Base-by-base conservation (phyloP, 257 asterid species). In the Petrea volubilis region DNA sequence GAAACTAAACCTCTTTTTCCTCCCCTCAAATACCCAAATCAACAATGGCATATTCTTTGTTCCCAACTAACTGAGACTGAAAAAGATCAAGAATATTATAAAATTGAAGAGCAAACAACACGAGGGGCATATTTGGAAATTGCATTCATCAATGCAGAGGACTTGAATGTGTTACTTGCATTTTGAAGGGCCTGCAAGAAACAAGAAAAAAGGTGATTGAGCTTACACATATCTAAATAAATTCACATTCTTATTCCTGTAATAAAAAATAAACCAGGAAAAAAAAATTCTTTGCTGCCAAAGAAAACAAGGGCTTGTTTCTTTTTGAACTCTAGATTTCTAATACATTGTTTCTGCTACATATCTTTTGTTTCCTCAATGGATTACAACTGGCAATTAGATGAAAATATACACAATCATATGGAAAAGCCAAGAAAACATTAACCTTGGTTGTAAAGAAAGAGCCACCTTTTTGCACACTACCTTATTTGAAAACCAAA, bases 381-480 rank as follows among this genome's bases (percentile, higher is more conserved):
- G 74, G 75, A 75, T 38, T 51, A 67, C 74, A 81, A 67, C 84
- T 67, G 83, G 66, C 63, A 62, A 52, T n/a, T n/a, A n/a, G 76
- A 77, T 69, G 15, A 56, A 41, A 14, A 49, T 58, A 67, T 10
- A 46, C 6, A 10, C n/a, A 59, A 65, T n/a, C n/a, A 58, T 34
- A 60, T 21, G 72, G 29, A 25, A 67, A 59, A 27, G 58, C 36
- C 24, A 60, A 74, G 67, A 70, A 46, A 33, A 38, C 38, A 59
- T 29, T 80, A 78, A 85, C 93, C 90, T 82, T 85, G 74, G 81
- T 62, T 46, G 71, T 77, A 84, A 85, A 85, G 90, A 71, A 89
- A 87, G 67, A 56, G 73, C 67, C 78, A 79, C 74, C 67, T 77
- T 77, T 57, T 44, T 69, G 34, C 57, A 38, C 9, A 1, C 56